Evolutionary conservation across 371 early-diverging fungal genomes (phyloP).

Genomic region (Mortierella sp.): DNA sequence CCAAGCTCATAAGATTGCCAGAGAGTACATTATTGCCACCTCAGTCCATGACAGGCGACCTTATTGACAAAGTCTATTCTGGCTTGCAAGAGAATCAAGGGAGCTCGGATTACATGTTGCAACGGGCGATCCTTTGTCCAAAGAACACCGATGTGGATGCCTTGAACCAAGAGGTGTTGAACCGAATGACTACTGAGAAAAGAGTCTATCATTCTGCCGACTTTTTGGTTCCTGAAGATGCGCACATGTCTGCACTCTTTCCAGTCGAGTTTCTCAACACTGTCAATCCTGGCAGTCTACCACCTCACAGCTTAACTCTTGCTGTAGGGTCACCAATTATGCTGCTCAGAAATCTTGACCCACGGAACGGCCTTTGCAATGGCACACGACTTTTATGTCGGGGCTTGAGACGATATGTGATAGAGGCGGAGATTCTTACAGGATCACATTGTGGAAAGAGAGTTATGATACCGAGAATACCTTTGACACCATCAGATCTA

Average conservation of each 20-base stretch:
- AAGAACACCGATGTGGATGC: constrained; percentile 4
- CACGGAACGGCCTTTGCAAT: constrained; percentile 31
- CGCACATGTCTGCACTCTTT: neutral
- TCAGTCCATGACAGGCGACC: neutral
- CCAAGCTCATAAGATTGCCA: neutral
- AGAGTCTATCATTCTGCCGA: neutral
- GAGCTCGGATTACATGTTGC: neutral
- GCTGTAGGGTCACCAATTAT: constrained; percentile 39
- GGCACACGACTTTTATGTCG: constrained; percentile 25
- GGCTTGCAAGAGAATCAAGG: neutral
- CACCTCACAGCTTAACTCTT: constrained; percentile 22
- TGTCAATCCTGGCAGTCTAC: constrained; percentile 11
- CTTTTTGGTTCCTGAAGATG: neutral
- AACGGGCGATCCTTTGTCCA: constrained; percentile 7
- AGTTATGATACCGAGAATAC: constrained; percentile 6
- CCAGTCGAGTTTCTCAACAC: constrained; percentile 20
- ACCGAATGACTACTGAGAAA: neutral
- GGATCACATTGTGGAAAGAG: no score
- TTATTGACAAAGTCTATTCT: neutral
- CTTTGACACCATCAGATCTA: constrained; percentile 1
- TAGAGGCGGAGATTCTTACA: no score
- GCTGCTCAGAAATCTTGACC: constrained; percentile 29
- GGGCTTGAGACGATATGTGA: neutral
- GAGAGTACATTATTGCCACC: neutral
- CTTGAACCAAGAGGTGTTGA: neutral